Base-by-base conservation (phyloP, 352 stramenopile genomes). In the Bremia lactucae region DNA sequence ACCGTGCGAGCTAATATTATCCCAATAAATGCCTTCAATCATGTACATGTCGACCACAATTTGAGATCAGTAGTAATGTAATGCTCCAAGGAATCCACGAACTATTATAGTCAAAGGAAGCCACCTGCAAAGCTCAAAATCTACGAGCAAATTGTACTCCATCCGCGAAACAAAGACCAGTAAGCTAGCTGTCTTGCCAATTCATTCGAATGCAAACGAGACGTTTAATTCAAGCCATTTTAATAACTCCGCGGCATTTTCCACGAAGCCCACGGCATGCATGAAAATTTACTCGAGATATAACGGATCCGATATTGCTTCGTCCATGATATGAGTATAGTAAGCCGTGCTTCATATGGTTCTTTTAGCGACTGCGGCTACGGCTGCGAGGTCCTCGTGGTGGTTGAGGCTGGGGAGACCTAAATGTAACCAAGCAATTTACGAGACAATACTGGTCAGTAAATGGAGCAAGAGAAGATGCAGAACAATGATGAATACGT, bases 341-440 rank as follows among this genome's bases (percentile, higher is more conserved):
- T 23, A 19, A 52, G 24, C n/a, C 15, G 11, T 39, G 25, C 37
- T n/a, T 45, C 18, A 14, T 15, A n/a, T 23, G 24, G 24, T 13
- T 19, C 45, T 5, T 36, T 54, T 58, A 65, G 39, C 55, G 50
- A 31, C 51, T 61, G 4, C 56, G 56, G 40, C 55, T 64, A n/a
- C 55, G 55, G 31, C 42, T 62, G 33, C 56, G 49, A 49, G 52
- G 46, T 10, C 52, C 39, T 39, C 41, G 36, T 13, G 49, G 46
- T 15, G 35, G 46, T 40, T 46, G 40, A 24, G 49, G 37, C 15
- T 22, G 42, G 21, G 55, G 55, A 5, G 56, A 65, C 56, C 56
- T 65, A 24, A 28, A 3, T 11, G 13, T 7, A 11, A 29, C 7
- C 24, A 24, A 39, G 31, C 8, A 36, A 25, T n/a, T n/a, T n/a